Evolutionary conservation across 768 basidiomycete genomes (phyloP), one percentile per base, ranked within the genome.

Genomic region (Rhizopogon rudus): DNA sequence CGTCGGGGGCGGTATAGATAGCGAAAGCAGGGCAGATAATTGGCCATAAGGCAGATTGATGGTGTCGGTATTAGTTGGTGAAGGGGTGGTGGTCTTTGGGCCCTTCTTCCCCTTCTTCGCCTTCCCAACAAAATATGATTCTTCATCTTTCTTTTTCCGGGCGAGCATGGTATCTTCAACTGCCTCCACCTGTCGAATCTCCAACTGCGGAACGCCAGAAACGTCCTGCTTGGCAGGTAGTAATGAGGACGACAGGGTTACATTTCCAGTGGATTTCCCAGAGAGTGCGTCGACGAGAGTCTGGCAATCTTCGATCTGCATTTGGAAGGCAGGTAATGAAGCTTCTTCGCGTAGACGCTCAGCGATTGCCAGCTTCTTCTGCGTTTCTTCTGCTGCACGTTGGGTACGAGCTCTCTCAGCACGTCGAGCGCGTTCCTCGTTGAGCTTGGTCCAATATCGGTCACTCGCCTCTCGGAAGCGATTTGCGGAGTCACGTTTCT

Each of bases 291-390:
- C 88, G 66, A 96, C 87, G 60, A 97, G 83, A 3, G 89, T 96
- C 66, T 91, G 88, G 74, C 94, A 98, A 68, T 98, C 97, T 75
- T 98, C 93, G 63, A 99, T 93, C 68, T 98, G 84, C 52, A 84
- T 79, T 65, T 92, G 91, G 79, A 82, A 98, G 0, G 97, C 97
- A 28, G 97, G 95, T 22, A 79, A 65, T 56, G 86, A 83, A 22
- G 97, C 97, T 67, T 98, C 94, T 57, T 99, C 97, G 51, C 89
- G 84, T 45, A 98, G 69, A 40, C 84, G 86, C 61, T 88, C 81
- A 9, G 83, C 87, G 56, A 87, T 77, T 67, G 93, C 93, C 70
- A 86, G 75, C 68, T 83, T 88, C 76, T 89, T 93, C 64, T 82
- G 79, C 31, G 83, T 78, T 66, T 93, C 93, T 65, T 87, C 86